Evolutionary conservation across 2,329 filamentous ascomycete genomes (phyloP).

Genomic region (Aspergillus niger): DNA sequence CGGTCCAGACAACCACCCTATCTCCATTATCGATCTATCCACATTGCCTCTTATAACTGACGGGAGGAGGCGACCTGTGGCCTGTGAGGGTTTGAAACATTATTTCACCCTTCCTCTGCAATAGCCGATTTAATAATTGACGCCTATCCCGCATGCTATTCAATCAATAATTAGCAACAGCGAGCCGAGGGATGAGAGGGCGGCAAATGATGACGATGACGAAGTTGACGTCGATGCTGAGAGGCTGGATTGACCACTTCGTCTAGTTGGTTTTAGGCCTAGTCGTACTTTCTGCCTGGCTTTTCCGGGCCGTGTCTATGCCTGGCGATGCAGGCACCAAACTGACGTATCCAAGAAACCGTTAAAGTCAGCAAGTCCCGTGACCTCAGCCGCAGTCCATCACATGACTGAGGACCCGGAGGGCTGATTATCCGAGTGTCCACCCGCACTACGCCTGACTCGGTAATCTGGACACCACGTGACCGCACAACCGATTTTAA

Average conservation of each 20-base stretch:
- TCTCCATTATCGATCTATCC: constrained; percentile 13
- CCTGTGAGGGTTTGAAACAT: constrained; percentile 26
- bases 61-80: constrained; percentile 7
- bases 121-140: constrained; percentile 24
- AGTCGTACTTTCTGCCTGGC: neutral
- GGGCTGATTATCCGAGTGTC: constrained; percentile 11
- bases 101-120: constrained; percentile 24
- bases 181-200: neutral
- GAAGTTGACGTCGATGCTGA: constrained; percentile 1
- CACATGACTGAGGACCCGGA: constrained; percentile 14
- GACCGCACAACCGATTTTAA: constrained; percentile 46
- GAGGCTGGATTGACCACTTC: neutral
- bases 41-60: neutral
- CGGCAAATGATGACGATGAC: constrained; percentile 1
- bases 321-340: neutral
- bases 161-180: constrained; percentile 17
- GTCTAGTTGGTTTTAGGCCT: too few relatives aligned
- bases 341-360: neutral
- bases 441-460: constrained; percentile 14
- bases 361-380: neutral
- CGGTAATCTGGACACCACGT: constrained; percentile 28
- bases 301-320: neutral
- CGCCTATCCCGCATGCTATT: constrained; percentile 9
- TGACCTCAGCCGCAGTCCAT: neutral
- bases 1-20: constrained; percentile 17